Evolutionary conservation across 495 filamentous ascomycete species (phyloP), one percentile per base, ranked within the genome.

Genomic region (Pseudevernia furfuracea): DNA sequence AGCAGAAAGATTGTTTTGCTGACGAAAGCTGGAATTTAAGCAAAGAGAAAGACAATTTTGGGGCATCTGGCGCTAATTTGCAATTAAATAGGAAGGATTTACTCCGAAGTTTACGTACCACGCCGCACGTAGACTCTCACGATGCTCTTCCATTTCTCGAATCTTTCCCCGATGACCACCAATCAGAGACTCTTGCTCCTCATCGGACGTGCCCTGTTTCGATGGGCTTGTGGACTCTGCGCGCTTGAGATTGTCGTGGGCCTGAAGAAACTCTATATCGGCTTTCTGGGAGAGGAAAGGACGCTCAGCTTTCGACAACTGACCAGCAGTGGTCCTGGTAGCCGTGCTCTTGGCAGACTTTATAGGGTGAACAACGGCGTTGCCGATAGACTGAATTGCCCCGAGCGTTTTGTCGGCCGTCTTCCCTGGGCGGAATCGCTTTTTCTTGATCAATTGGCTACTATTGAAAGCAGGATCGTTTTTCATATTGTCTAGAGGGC

Each of bases 211-310:
- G 11, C 14, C 58, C 28, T 61, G 59, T 36, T 56, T 61, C 17
- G 64, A 70, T 30, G 71, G 63, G 32, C 70, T 46, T 14, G 48
- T 30, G 5, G 65, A 67, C 53, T 67, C 62, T 32, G 62, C 66
- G 14, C 67, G 55, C 19, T 69, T 57, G 6, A 79, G 65, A 37
- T 70, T 69, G 60, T 77, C 70, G 59, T 77, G 70, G 19, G 75
- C 76, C 38, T 74, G 68, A 12, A 79, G 59, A 43, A 79, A 71
- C n/a, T 80, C 72, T 12, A 71, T 65, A 53, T 80, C 73, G 17
- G 66, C 70, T 64, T 74, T 69, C 41, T 68, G 71, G 6, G 71
- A 78, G 38, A 74, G 66, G 66, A 71, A 76, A 48, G 73, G 73
- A 21, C 71, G 74, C 46, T 67, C 68, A 59, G 69, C 74, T 63